phyloP scores from a whole-genome alignment of 2,329 filamentous ascomycete genomes.

The Arachnomyces sp. region DNA sequence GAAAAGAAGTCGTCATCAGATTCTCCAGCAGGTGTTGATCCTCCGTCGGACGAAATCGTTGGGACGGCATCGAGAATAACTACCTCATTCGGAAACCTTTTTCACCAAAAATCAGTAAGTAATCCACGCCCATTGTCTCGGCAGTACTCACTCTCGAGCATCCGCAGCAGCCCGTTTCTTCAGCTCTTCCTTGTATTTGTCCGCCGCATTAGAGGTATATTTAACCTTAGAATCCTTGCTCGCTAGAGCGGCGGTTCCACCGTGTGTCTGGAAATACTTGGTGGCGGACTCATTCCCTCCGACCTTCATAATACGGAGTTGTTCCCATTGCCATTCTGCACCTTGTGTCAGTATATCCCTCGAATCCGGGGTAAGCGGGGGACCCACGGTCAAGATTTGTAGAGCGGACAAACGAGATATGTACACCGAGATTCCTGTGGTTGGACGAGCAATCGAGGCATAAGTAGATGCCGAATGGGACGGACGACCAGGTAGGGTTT shows the following conservation, averaged over 20 bases:
- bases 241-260: conserved; percentile 82
- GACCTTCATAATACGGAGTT: conserved; percentile 94
- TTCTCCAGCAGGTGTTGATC: conserved; percentile 71
- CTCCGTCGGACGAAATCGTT: conserved; percentile 53
- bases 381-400: conserved; percentile 94
- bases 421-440: conserved; percentile 93
- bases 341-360: conserved; percentile 16
- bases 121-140: conserved; percentile 1
- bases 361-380: conserved; percentile 8
- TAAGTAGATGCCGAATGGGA: conserved; percentile 93
- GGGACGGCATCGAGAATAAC: conserved; percentile 65
- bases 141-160: conserved; percentile 62
- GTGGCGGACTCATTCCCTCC: conserved; percentile 96
- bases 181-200: conserved; percentile 96
- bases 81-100: conserved; percentile 75
- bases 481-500: conserved; percentile 97
- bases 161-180: conserved; percentile 77
- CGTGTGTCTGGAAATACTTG: conserved; percentile 96
- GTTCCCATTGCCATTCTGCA: conserved; percentile 96
- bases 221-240: conserved; percentile 97
- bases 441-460: conserved; percentile 97
- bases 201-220: conserved; percentile 86
- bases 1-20: conserved; percentile 93
- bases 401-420: conserved; percentile 97
- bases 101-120: conserved; percentile 5